Evolutionary conservation across 345 rosid genomes (phyloP).

Genomic region (Populus davidiana): DNA sequence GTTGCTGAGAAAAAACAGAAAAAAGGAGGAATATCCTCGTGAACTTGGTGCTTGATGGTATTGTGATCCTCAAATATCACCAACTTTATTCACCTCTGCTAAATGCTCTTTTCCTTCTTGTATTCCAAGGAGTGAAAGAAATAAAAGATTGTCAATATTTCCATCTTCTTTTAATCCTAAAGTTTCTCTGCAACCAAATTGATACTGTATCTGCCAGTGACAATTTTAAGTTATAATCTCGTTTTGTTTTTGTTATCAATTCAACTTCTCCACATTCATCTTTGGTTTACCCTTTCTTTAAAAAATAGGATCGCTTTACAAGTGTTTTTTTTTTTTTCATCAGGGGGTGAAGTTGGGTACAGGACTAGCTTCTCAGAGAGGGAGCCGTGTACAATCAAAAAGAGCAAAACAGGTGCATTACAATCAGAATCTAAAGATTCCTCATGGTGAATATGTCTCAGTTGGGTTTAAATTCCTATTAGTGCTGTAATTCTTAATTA

Average conservation of each 20-base stretch:
- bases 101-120: not conserved
- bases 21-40: conserved; percentile 11
- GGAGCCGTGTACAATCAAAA: conserved; percentile 72
- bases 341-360: conserved; percentile 66
- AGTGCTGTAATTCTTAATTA: not conserved
- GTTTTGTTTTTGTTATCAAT: not conserved
- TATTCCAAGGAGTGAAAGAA: conserved; percentile 13
- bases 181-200: conserved; percentile 10
- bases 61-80: conserved; percentile 11
- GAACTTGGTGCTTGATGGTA: not conserved
- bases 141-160: not conserved
- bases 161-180: conserved; percentile 1
- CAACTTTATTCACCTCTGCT: not conserved
- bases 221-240: not conserved
- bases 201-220: not conserved
- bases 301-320: conserved; percentile 8
- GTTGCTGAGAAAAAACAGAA: conserved; percentile 12
- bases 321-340: conserved; percentile 6
- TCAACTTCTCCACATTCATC: not conserved
- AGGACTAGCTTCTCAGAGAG: conserved; percentile 78
- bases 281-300: not conserved
- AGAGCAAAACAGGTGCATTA: conserved; percentile 75
- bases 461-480: conserved; percentile 4
- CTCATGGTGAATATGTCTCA: not conserved
- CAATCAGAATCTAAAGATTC: not conserved